These are phyloP conservation scores for Termitomyces sp. DNA, from an alignment of 768 basidiomycete species.

Conservation along the genomic window DNA sequence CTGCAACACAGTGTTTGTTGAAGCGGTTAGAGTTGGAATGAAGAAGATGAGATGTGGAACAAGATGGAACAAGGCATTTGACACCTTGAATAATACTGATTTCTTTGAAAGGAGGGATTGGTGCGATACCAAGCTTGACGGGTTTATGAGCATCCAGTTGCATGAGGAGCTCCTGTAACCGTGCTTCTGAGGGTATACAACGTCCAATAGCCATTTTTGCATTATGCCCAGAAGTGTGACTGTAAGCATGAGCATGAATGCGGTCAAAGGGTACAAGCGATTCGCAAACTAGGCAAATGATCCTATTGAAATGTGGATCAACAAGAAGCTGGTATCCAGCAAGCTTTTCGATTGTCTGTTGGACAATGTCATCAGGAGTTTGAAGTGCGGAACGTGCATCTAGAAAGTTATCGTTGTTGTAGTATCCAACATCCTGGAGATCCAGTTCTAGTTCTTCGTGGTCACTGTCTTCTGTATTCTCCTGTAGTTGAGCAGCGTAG, in stretches of 20 bases:
- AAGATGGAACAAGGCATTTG: background rate
- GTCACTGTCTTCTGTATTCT: no score
- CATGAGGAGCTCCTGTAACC: background rate
- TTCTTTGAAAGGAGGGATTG: background rate
- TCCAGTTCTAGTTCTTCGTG: no score
- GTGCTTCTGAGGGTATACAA: background rate
- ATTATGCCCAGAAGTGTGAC: background rate
- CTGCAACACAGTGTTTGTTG: no score
- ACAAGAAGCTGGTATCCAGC: background rate
- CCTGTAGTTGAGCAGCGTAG: no score
- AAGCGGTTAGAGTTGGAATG: no score
- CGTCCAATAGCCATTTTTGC: background rate
- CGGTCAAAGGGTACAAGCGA: background rate
- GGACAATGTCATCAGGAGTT: no score
- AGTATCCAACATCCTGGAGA: no score
- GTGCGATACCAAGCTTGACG: background rate
- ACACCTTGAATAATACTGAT: background rate
- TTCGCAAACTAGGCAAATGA: background rate
- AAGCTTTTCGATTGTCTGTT: background rate
- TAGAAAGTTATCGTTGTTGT: no score
- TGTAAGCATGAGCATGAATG: background rate
- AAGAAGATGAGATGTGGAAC: background rate
- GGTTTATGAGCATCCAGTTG: background rate
- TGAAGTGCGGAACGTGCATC: no score
- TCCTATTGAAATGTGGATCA: background rate